Evolutionary conservation across 495 filamentous ascomycete species (phyloP).

Genomic region (Aspergillus kassunensis): DNA sequence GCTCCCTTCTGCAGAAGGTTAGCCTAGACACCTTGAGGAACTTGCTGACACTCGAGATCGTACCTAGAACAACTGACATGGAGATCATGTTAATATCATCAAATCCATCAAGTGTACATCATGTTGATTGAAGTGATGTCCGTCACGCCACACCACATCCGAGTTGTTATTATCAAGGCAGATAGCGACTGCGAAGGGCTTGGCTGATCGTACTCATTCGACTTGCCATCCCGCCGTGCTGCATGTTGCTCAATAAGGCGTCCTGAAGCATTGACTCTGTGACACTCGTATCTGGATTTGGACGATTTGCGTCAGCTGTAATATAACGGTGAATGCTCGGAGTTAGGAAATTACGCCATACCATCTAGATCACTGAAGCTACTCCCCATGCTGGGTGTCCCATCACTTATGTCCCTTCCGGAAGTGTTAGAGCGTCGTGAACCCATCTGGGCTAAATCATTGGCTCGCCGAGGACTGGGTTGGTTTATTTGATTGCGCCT

Average conservation of each 20-base stretch:
- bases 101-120: not conserved
- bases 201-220: constrained; percentile 83
- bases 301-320: constrained; percentile 7
- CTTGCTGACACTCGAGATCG: not conserved
- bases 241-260: constrained; percentile 87
- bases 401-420: constrained; percentile 70
- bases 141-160: too few relatives aligned
- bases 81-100: not conserved
- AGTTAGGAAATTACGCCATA: constrained; percentile 35
- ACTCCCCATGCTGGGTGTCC: constrained; percentile 93
- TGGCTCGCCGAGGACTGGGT: constrained; percentile 52
- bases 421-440: constrained; percentile 48
- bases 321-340: not conserved
- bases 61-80: not conserved
- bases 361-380: constrained; percentile 97
- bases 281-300: constrained; percentile 72
- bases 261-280: constrained; percentile 94
- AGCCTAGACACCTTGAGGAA: not conserved
- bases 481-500: constrained; percentile 18
- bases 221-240: constrained; percentile 76
- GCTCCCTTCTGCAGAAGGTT: not conserved
- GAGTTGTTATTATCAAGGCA: constrained; percentile 17
- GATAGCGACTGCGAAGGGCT: constrained; percentile 50
- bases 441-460: constrained; percentile 55
- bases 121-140: too few relatives aligned